phyloP scores from a whole-genome alignment of 495 filamentous ascomycete species.

The Gamarada debralockiae region DNA sequence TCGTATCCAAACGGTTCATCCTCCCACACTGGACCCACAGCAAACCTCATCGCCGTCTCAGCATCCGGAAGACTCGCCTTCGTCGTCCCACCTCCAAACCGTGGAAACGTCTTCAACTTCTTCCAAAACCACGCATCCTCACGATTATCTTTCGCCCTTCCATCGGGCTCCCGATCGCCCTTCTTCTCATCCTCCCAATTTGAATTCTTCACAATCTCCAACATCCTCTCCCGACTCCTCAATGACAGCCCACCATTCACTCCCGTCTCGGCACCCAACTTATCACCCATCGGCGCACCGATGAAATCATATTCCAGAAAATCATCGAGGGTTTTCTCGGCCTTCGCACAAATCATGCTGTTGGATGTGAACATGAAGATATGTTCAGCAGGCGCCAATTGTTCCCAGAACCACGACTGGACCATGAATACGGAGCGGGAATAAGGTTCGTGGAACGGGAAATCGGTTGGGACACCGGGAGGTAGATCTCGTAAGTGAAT shows the following conservation, averaged over 20 bases:
- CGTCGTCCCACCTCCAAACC: no score
- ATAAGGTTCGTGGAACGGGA: constrained; percentile 14
- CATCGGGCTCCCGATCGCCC: no score
- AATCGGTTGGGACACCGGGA: background rate
- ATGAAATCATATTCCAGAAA: constrained; percentile 25
- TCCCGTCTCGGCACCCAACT: constrained; percentile 6
- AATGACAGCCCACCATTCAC: constrained; percentile 23
- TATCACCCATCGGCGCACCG: constrained; percentile 16
- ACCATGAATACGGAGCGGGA: constrained; percentile 18
- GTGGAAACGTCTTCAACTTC: no score
- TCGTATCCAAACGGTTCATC: no score
- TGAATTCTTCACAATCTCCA: no score
- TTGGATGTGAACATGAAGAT: constrained; percentile 21
- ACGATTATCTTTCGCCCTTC: no score
- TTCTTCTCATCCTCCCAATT: no score
- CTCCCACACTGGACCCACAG: no score
- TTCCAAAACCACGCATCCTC: no score
- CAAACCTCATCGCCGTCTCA: no score
- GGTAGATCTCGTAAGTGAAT: constrained; percentile 14
- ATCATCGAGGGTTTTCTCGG: constrained; percentile 18
- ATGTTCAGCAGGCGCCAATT: constrained; percentile 19
- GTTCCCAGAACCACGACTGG: constrained; percentile 16
- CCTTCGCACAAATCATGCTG: constrained; percentile 19
- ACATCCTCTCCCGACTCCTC: constrained; percentile 10
- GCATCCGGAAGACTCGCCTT: no score